Percentiles rank a stretch among this genome's conserved stretches.
phyloP scores from a whole-genome alignment of 2,329 filamentous ascomycete genomes.

The Fusarium clavum region DNA sequence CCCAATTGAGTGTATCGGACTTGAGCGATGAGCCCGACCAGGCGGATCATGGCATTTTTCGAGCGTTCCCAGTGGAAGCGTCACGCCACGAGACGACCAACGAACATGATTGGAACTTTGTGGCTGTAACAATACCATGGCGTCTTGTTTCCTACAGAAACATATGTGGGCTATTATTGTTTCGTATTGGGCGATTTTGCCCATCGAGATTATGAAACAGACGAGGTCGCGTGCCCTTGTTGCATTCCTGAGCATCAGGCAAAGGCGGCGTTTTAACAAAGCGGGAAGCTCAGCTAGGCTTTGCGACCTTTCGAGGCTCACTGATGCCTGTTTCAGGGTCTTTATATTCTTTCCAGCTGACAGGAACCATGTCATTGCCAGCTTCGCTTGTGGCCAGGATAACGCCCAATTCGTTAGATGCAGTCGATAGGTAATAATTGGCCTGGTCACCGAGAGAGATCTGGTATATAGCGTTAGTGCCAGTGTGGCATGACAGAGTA shows the following conservation, averaged over 20 bases:
- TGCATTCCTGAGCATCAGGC: conserved; percentile 35
- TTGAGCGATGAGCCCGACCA: conserved; percentile 9
- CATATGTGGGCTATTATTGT: not conserved
- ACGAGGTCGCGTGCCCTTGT: conserved; percentile 14
- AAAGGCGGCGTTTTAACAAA: conserved; percentile 15
- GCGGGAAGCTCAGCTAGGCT: conserved; percentile 75
- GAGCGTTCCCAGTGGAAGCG: conserved; percentile 8
- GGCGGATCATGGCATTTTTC: conserved; percentile 7
- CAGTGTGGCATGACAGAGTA: not conserved
- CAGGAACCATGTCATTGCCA: conserved; percentile 90
- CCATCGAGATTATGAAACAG: conserved; percentile 30
- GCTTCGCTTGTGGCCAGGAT: conserved; percentile 91
- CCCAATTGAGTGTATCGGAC: conserved; percentile 6
- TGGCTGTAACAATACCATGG: conserved; percentile 8
- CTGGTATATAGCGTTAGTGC: conserved; percentile 52
- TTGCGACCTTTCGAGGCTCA: conserved; percentile 92
- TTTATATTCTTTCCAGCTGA: conserved; percentile 95
- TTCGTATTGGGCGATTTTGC: conserved; percentile 1
- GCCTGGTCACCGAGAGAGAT: conserved; percentile 93
- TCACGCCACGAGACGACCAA: conserved; percentile 21
- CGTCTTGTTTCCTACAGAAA: conserved; percentile 1
- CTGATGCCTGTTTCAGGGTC: conserved; percentile 81
- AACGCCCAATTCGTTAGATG: conserved; percentile 90
- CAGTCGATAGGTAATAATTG: conserved; percentile 95
- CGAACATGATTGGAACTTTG: conserved; percentile 13